A percentile compares a stretch with the other conserved stretches of the same genome.
These are phyloP conservation scores for Hygrophila difformis DNA, from an alignment of 257 asterid species.

Conservation along the genomic window DNA sequence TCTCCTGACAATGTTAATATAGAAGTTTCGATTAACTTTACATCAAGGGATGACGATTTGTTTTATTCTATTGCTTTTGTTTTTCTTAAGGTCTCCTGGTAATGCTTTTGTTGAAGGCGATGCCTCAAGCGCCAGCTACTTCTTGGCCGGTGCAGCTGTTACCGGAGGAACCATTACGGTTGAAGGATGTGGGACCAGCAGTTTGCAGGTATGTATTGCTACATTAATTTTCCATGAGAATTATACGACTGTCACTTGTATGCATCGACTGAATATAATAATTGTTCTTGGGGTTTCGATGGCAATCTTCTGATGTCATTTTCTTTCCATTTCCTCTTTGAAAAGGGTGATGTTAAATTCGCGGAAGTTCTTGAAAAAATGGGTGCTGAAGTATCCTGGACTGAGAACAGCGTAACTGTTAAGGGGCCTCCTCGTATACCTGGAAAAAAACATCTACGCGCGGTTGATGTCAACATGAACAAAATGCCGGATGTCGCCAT, in stretches of 20 bases:
- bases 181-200: slow-evolving; percentile 98
- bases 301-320: background rate
- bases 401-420: slow-evolving; percentile 65
- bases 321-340: background rate
- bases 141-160: slow-evolving; percentile 97
- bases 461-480: slow-evolving; percentile 60
- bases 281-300: background rate
- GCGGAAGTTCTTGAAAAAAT: slow-evolving; percentile 70
- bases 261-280: background rate
- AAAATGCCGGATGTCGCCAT: slow-evolving; percentile 76
- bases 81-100: slow-evolving; percentile 76
- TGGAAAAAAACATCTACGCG: slow-evolving; percentile 44
- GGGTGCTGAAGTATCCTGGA: slow-evolving; percentile 69
- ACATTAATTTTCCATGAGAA: background rate
- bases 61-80: no score
- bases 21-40: slow-evolving; percentile 15
- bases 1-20: no score
- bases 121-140: slow-evolving; percentile 99
- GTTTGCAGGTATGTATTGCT: slow-evolving; percentile 72
- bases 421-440: slow-evolving; percentile 47
- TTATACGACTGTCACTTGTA: no score
- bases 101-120: slow-evolving; percentile 96
- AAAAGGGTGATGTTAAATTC: slow-evolving; percentile 68
- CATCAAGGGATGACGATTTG: background rate
- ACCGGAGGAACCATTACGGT: slow-evolving; percentile 91